These are phyloP conservation scores for Trichoderma parareesei DNA, from an alignment of 495 filamentous ascomycete genomes.

Conservation along the genomic window DNA sequence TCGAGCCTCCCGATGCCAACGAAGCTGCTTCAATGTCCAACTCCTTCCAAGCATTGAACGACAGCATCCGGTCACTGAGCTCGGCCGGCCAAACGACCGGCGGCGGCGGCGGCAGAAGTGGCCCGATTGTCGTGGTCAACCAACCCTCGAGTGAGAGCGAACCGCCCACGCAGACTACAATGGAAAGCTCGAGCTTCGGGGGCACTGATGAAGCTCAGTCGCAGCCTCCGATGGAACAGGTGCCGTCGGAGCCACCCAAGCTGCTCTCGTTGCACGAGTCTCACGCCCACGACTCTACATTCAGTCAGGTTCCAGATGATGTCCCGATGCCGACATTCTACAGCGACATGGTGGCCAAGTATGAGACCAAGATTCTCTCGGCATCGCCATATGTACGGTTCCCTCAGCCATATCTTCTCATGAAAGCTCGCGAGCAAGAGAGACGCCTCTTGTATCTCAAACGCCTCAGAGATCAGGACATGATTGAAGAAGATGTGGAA, in stretches of 20 bases:
- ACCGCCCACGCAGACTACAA: slow-evolving; percentile 12
- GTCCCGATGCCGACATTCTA: slow-evolving; percentile 88
- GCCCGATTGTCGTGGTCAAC: slow-evolving; percentile 18
- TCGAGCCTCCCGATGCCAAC: slow-evolving; percentile 60
- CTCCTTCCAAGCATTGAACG: slow-evolving; percentile 18
- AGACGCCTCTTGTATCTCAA: slow-evolving; percentile 70
- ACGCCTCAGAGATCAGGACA: slow-evolving; percentile 55
- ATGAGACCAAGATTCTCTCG: slow-evolving; percentile 87
- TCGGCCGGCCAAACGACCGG: not conserved
- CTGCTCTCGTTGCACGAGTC: slow-evolving; percentile 36
- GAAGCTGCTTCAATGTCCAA: slow-evolving; percentile 15
- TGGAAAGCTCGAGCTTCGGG: not conserved
- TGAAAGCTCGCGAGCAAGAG: slow-evolving; percentile 86
- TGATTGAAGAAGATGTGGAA: not conserved
- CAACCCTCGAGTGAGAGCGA: slow-evolving; percentile 21
- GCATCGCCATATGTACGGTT: slow-evolving; percentile 95
- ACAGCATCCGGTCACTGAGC: slow-evolving; percentile 16
- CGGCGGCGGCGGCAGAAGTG: not conserved
- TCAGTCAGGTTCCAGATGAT: slow-evolving; percentile 63
- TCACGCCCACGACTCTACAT: slow-evolving; percentile 30
- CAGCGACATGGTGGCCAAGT: slow-evolving; percentile 86
- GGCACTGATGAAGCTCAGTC: slow-evolving; percentile 16
- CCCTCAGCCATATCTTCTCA: slow-evolving; percentile 84
- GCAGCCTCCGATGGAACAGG: slow-evolving; percentile 12
- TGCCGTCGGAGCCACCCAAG: slow-evolving; percentile 10